Base-by-base conservation (phyloP, 345 rosid genomes). In the Eucalyptus pauciflora region DNA sequence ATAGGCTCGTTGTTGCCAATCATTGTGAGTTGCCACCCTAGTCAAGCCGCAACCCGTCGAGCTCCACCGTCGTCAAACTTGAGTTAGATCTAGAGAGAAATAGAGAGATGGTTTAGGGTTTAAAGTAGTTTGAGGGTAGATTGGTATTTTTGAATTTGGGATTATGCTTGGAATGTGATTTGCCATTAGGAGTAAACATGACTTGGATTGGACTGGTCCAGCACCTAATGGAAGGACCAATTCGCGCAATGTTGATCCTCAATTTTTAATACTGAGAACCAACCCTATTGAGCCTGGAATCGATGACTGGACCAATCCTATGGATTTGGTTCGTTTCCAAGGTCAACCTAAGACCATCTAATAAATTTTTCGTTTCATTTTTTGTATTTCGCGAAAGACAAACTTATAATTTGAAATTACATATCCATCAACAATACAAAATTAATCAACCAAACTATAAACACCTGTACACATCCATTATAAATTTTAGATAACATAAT, bases 191-290 rank as follows among this genome's bases (percentile, higher is more conserved):
- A 52, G 24, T 52, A 22, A 52, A 18, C 56, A 52, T 52, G 24
- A 9, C 4, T 4, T 1, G 10, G 9, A 52, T 52, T 52, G 24
- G 24, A 9, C 3, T 2, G 0, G 1, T 52, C 24, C 2, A 52
- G 0, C 9, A 18, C 24, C 24, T 52, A 18, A 52, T 2, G 24
- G 4, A 52, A 52, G 0, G 1, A 52, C 0, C 4, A 51, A 18
- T 22, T 8, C 10, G 0, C 2, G 8, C 0, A 3, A 0, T 52
- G 0, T 52, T 52, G 10, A 2, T 52, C 8, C 4, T 52, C 56
- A 52, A 52, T 52, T 52, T 52, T 52, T 52, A 0, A 52, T 3
- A 52, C 24, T 0, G 3, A 52, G 24, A 0, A 52, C 10, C 24
- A 52, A 52, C 2, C 2, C 24, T 52, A 18, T 18, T 52, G 10